These are phyloP conservation scores for Viola pubescens DNA, from an alignment of 441 rosid species.

Conservation along the genomic window DNA sequence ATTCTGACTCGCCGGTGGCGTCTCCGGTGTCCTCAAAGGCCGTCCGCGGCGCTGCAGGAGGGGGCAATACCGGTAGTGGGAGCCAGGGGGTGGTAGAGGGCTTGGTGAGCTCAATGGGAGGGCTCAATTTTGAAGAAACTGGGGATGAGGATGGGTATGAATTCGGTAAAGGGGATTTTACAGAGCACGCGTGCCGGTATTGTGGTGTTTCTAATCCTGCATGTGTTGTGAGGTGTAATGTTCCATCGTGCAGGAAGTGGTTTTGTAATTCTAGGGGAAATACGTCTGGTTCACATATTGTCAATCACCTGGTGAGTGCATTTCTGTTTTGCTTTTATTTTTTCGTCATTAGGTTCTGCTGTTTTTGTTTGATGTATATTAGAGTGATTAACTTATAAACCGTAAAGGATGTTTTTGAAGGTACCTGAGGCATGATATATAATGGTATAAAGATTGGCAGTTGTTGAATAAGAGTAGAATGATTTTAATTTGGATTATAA, in stretches of 20 bases:
- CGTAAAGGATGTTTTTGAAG: not conserved
- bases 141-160: slow-evolving; percentile 76
- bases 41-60: slow-evolving; percentile 32
- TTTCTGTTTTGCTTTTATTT: not conserved
- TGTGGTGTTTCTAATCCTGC: slow-evolving; percentile 99
- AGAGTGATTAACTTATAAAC: slow-evolving; percentile 1
- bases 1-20: slow-evolving; percentile 24
- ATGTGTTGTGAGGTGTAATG: slow-evolving; percentile 94
- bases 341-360: not conserved
- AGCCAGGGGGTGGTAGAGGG: slow-evolving; percentile 56
- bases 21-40: slow-evolving; percentile 32
- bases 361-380: slow-evolving; percentile 1
- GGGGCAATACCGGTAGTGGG: slow-evolving; percentile 47
- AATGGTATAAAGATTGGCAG: not conserved
- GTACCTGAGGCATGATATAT: not conserved
- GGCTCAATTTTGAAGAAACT: slow-evolving; percentile 90
- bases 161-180: slow-evolving; percentile 73
- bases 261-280: slow-evolving; percentile 98
- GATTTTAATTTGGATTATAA: too few relatives aligned
- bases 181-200: slow-evolving; percentile 92
- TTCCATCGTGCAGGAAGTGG: slow-evolving; percentile 98
- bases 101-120: slow-evolving; percentile 62
- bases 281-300: slow-evolving; percentile 98
- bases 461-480: too few relatives aligned
- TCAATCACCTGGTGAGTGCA: slow-evolving; percentile 82